A percentile compares a stretch with the other conserved stretches of the same genome.
Evolutionary conservation across 2,329 filamentous ascomycete species (phyloP).

Genomic region (Pseudomassariella vexata): DNA sequence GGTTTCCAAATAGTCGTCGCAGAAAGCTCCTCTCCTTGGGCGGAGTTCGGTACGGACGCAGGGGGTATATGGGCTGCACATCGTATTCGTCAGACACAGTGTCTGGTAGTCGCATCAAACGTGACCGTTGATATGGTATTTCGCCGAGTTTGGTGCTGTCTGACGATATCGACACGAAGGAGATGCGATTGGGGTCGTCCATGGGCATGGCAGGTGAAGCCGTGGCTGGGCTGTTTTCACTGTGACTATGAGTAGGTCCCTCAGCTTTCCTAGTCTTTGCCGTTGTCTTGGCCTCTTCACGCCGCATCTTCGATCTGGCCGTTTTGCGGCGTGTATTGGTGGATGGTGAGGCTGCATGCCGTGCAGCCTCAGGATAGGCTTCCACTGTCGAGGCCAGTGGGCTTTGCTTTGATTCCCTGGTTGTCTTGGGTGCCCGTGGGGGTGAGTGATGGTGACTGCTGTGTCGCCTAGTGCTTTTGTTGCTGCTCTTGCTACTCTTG

Average conservation of each 20-base stretch:
- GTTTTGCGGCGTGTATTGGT: no score
- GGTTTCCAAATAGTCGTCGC: conserved; percentile 4
- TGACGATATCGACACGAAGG: conserved; percentile 31
- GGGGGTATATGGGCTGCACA: conserved; percentile 5
- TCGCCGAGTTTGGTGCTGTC: conserved; percentile 41
- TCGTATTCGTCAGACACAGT: conserved; percentile 1
- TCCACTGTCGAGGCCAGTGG: no score
- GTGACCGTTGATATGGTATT: conserved; percentile 17
- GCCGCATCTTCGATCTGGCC: no score
- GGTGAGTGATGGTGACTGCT: no score
- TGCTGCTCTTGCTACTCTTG: conserved; percentile 7
- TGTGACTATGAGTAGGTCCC: background rate
- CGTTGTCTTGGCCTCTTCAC: no score
- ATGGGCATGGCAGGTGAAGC: background rate
- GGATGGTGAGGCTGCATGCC: no score
- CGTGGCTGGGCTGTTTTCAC: background rate
- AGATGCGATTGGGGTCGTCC: conserved; percentile 15
- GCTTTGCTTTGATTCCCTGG: no score
- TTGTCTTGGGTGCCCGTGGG: no score
- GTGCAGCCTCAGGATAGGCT: no score
- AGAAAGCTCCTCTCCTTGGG: conserved; percentile 5
- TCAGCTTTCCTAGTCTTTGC: no score
- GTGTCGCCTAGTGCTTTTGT: background rate
- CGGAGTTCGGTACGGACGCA: conserved; percentile 4
- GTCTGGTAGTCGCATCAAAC: conserved; percentile 1